Percentiles rank a stretch among this genome's conserved stretches.
These are phyloP conservation scores for Thermothielavioides terrestris DNA, from an alignment of 495 filamentous ascomycete genomes.

Conservation along the genomic window DNA sequence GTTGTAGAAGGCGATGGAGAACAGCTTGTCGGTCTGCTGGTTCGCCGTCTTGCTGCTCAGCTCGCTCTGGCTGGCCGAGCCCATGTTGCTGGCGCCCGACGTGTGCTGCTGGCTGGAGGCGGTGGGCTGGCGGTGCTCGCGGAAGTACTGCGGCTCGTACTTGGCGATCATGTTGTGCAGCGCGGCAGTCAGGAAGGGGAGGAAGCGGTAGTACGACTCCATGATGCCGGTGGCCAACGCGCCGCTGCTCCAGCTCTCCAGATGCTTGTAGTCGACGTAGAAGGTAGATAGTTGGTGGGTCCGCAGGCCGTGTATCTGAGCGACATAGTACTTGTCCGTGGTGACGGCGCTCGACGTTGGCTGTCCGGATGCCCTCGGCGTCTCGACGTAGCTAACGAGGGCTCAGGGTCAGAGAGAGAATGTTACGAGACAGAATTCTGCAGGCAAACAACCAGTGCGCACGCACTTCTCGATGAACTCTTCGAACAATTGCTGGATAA, in stretches of 20 bases:
- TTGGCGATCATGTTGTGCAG: slow-evolving; percentile 90
- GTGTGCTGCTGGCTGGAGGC: slow-evolving; percentile 53
- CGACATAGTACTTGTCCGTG: slow-evolving; percentile 92
- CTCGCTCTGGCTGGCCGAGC: slow-evolving; percentile 55
- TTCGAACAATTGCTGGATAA: slow-evolving; percentile 78
- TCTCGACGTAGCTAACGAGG: slow-evolving; percentile 69
- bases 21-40: slow-evolving; percentile 94
- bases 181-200: slow-evolving; percentile 82
- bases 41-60: slow-evolving; percentile 65
- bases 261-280: slow-evolving; percentile 91
- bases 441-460: background rate
- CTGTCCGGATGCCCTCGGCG: slow-evolving; percentile 60
- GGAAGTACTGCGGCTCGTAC: slow-evolving; percentile 88
- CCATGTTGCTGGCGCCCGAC: slow-evolving; percentile 58
- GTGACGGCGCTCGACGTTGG: slow-evolving; percentile 65
- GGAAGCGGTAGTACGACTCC: slow-evolving; percentile 87
- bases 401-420: background rate
- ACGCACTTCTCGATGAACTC: slow-evolving; percentile 75
- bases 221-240: slow-evolving; percentile 75
- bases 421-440: background rate
- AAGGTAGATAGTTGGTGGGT: slow-evolving; percentile 86
- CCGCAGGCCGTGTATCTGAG: slow-evolving; percentile 84
- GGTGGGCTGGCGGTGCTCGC: slow-evolving; percentile 74
- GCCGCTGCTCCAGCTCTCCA: slow-evolving; percentile 60
- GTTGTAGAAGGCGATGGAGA: slow-evolving; percentile 93